A percentile compares a stretch with the other conserved stretches of the same genome.
phyloP scores from a whole-genome alignment of 2,329 filamentous ascomycete species.

The Cryphonectria nitschkei region DNA sequence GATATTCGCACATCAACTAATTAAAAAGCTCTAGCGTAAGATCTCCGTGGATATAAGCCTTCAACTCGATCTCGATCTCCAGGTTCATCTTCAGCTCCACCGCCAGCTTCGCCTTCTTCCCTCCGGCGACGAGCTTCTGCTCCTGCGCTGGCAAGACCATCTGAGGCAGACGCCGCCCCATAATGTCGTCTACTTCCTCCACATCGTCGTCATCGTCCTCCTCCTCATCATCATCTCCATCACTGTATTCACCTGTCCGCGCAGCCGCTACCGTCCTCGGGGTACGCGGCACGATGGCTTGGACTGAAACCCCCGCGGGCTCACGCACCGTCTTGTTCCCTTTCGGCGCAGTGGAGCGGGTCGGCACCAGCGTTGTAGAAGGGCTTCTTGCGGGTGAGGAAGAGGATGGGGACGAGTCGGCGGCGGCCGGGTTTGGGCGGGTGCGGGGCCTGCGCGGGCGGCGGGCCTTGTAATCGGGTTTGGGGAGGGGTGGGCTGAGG shows the following conservation, averaged over 20 bases:
- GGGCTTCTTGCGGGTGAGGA: constrained; percentile 8
- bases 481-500: constrained; percentile 16
- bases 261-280: constrained; percentile 10
- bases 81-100: constrained; percentile 63
- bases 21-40: constrained; percentile 59
- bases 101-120: constrained; percentile 28
- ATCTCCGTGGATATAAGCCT: constrained; percentile 70
- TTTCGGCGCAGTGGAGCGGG: background rate
- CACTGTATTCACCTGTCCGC: constrained; percentile 15
- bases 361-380: constrained; percentile 5
- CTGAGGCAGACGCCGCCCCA: constrained; percentile 4
- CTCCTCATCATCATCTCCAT: background rate
- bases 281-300: constrained; percentile 19
- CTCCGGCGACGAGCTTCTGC: constrained; percentile 19
- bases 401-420: constrained; percentile 3
- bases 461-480: background rate
- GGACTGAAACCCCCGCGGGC: constrained; percentile 8
- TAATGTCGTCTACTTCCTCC: background rate
- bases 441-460: constrained; percentile 9
- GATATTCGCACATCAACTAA: background rate
- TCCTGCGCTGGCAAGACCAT: background rate
- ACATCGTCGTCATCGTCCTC: constrained; percentile 11
- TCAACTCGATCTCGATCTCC: constrained; percentile 70
- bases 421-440: background rate
- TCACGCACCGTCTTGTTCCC: constrained; percentile 15